These are phyloP conservation scores for Neolentinus lepideus DNA, from an alignment of 1,284 basidiomycete species.

Conservation along the genomic window DNA sequence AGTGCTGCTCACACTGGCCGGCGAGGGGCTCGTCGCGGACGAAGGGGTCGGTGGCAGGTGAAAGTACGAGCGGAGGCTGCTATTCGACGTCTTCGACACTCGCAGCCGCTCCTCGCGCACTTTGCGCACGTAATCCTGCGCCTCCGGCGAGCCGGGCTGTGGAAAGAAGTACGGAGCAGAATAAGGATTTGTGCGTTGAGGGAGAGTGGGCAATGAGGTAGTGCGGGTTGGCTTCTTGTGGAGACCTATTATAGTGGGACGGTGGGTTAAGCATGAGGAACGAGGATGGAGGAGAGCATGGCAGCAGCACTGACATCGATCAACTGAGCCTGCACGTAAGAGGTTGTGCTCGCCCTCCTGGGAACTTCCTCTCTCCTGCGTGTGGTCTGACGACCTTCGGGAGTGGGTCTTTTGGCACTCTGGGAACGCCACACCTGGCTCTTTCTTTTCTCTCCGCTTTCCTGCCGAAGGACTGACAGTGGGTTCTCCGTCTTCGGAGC, in stretches of 20 bases:
- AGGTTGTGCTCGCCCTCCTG: neutral
- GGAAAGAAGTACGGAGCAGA: slow-evolving; percentile 56
- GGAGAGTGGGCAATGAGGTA: slow-evolving; percentile 6
- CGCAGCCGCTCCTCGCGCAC: slow-evolving; percentile 18
- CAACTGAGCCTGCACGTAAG: neutral
- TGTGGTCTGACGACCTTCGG: neutral
- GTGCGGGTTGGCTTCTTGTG: neutral
- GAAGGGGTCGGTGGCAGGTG: neutral
- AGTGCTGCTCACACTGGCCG: neutral
- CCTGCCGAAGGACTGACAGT: too few species aligned
- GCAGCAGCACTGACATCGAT: neutral
- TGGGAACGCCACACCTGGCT: neutral
- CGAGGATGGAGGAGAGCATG: neutral
- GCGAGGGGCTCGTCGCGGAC: neutral
- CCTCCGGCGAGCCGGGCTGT: slow-evolving; percentile 31
- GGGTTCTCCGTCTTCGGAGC: neutral
- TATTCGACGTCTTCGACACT: neutral
- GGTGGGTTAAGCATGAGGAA: neutral
- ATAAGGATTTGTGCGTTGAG: slow-evolving; percentile 48
- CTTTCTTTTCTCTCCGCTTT: neutral
- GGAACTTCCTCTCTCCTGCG: neutral
- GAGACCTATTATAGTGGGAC: neutral
- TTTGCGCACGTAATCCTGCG: slow-evolving; percentile 23
- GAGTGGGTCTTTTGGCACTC: neutral
- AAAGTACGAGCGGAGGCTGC: neutral